A percentile compares a stretch with the other conserved stretches of the same genome.
Conservation (phyloP, 1,139 yeast species). For the Kluyveromyces marxianus region DNA sequence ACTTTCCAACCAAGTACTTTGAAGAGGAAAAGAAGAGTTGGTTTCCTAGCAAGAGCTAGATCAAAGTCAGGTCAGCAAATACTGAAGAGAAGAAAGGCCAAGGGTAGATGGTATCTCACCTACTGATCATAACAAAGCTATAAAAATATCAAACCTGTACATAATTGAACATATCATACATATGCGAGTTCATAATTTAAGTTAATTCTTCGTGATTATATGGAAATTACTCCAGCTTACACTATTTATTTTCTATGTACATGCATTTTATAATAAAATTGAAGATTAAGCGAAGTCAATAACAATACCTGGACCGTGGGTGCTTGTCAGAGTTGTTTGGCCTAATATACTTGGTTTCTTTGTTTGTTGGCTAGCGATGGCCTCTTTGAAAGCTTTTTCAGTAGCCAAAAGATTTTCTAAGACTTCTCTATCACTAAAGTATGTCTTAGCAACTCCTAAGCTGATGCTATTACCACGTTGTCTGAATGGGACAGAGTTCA, state of each 20-base stretch:
- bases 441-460: slow-evolving; percentile 71
- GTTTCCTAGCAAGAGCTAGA: slow-evolving; percentile 83
- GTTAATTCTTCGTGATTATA: no score
- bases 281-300: slow-evolving; percentile 42
- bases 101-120: slow-evolving; percentile 91
- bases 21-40: slow-evolving; percentile 83
- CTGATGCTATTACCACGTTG: slow-evolving; percentile 50
- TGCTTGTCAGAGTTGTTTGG: slow-evolving; percentile 58
- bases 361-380: slow-evolving; percentile 47
- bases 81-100: slow-evolving; percentile 67
- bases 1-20: slow-evolving; percentile 91
- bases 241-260: background rate
- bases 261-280: background rate
- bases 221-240: no score
- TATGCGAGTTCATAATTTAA: no score
- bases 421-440: slow-evolving; percentile 71
- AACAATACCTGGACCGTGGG: slow-evolving; percentile 76
- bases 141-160: background rate
- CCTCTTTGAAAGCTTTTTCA: slow-evolving; percentile 53
- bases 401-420: slow-evolving; percentile 66
- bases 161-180: slow-evolving; percentile 6
- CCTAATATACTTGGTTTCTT: slow-evolving; percentile 69
- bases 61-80: slow-evolving; percentile 75
- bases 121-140: slow-evolving; percentile 38
- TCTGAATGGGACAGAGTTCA: slow-evolving; percentile 69